Conservation (phyloP, 371 early-diverging fungal species). For the Mortierella sp. region DNA sequence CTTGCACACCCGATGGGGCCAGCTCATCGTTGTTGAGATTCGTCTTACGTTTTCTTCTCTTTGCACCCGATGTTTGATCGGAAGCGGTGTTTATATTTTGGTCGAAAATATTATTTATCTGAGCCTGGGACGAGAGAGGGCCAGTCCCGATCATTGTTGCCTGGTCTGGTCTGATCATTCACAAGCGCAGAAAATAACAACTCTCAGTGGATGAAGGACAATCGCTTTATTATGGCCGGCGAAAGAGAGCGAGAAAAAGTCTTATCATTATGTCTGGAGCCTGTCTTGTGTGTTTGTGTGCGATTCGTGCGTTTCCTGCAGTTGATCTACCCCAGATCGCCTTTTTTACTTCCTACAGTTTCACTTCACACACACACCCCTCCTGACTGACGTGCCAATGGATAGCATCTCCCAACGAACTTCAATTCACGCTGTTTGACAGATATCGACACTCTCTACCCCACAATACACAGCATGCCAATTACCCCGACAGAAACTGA, state of each 20-base stretch:
- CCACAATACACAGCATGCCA: neutral
- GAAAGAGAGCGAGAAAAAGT: neutral
- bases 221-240: neutral
- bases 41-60: neutral
- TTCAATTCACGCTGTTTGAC: neutral
- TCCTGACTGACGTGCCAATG: neutral
- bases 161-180: conserved; percentile 17
- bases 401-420: neutral
- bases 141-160: conserved; percentile 16
- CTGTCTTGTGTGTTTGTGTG: neutral
- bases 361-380: neutral
- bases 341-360: neutral
- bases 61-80: conserved; percentile 35
- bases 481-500: neutral
- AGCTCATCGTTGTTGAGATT: neutral
- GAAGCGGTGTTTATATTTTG: conserved; percentile 52
- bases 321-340: neutral
- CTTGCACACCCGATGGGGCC: neutral
- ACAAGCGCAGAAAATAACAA: neutral
- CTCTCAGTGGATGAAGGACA: neutral
- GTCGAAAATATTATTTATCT: conserved; percentile 31
- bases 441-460: neutral
- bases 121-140: conserved; percentile 27
- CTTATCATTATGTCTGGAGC: neutral
- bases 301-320: neutral